Evolutionary conservation across 2,329 filamentous ascomycete genomes (phyloP).

Genomic region (Fonsecaea pugnacius): DNA sequence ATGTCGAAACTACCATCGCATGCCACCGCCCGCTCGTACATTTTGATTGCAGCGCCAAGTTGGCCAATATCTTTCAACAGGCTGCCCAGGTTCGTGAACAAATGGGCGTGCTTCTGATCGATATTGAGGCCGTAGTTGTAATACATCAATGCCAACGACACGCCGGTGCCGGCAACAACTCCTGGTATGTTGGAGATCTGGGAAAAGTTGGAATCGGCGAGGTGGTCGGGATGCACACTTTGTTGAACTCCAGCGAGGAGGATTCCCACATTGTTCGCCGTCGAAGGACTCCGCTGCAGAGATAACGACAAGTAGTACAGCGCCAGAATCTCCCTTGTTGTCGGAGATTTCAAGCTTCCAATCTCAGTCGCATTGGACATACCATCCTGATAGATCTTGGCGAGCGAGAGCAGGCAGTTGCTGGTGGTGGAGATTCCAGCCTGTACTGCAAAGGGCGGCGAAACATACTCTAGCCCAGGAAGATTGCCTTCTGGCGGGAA

Average conservation of each 20-base stretch:
- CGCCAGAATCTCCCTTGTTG: slow-evolving; percentile 88
- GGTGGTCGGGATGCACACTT: slow-evolving; percentile 49
- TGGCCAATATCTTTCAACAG: slow-evolving; percentile 96
- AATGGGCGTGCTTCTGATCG: slow-evolving; percentile 86
- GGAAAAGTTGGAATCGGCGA: slow-evolving; percentile 39
- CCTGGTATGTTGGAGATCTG: slow-evolving; percentile 60
- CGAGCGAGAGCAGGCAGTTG: slow-evolving; percentile 89
- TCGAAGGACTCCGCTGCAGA: slow-evolving; percentile 92
- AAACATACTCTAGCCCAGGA: slow-evolving; percentile 75
- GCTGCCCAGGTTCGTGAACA: slow-evolving; percentile 96
- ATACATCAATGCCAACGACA: slow-evolving; percentile 85
- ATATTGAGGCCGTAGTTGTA: slow-evolving; percentile 92
- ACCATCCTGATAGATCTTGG: slow-evolving; percentile 97
- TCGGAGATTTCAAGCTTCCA: slow-evolving; percentile 66
- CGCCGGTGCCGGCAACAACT: slow-evolving; percentile 80
- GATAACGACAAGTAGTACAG: slow-evolving; percentile 95
- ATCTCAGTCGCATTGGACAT: slow-evolving; percentile 64
- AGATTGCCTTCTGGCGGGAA: slow-evolving; percentile 77
- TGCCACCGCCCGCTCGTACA: slow-evolving; percentile 93
- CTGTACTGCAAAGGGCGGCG: slow-evolving; percentile 71
- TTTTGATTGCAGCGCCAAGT: slow-evolving; percentile 84
- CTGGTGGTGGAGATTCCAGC: slow-evolving; percentile 91
- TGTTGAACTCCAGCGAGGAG: slow-evolving; percentile 94
- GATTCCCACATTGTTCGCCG: slow-evolving; percentile 97
- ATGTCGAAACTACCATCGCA: slow-evolving; percentile 98